Evolutionary conservation across 768 basidiomycete genomes (phyloP).

Genomic region (Mycena filopes): DNA sequence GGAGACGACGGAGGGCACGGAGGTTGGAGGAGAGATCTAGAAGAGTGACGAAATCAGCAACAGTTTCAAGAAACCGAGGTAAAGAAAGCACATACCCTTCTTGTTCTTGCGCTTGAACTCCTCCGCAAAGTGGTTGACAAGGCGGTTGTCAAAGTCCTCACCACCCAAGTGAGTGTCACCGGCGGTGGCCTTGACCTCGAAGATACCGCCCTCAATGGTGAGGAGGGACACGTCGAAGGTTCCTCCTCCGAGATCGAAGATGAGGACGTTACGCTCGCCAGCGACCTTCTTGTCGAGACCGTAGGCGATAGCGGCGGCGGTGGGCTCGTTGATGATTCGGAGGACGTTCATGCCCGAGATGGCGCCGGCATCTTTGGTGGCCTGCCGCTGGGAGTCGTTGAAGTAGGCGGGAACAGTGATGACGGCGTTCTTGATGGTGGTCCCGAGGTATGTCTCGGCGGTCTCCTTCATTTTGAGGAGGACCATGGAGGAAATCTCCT

Average conservation of each 20-base stretch:
- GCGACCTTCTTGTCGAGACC: slow-evolving; percentile 60
- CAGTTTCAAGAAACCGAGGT: no score
- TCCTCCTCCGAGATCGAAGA: slow-evolving; percentile 55
- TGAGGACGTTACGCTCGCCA: slow-evolving; percentile 62
- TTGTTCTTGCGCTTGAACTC: slow-evolving; percentile 24
- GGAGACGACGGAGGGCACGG: slow-evolving; percentile 20
- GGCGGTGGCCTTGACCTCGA: slow-evolving; percentile 50
- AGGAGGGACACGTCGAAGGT: slow-evolving; percentile 57
- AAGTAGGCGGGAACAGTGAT: slow-evolving; percentile 8
- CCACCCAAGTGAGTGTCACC: slow-evolving; percentile 18
- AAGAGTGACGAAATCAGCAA: no score
- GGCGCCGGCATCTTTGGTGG: slow-evolving; percentile 61
- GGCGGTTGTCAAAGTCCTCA: slow-evolving; percentile 16
- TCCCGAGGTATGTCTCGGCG: slow-evolving; percentile 2
- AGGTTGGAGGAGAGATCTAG: no score
- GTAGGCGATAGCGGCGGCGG: slow-evolving; percentile 66
- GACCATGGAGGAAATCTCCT: slow-evolving; percentile 8
- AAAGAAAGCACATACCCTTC: slow-evolving; percentile 2
- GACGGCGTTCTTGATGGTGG: not conserved
- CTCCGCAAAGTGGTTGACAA: slow-evolving; percentile 22
- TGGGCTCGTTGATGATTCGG: slow-evolving; percentile 65
- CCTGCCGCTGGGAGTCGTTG: slow-evolving; percentile 11
- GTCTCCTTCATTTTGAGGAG: not conserved
- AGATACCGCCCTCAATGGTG: slow-evolving; percentile 63
- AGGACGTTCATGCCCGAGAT: slow-evolving; percentile 62